Evolutionary conservation across 2,329 filamentous ascomycete species (phyloP), one percentile per base, ranked within the genome.

Genomic region (Pestalotiopsis sp.): DNA sequence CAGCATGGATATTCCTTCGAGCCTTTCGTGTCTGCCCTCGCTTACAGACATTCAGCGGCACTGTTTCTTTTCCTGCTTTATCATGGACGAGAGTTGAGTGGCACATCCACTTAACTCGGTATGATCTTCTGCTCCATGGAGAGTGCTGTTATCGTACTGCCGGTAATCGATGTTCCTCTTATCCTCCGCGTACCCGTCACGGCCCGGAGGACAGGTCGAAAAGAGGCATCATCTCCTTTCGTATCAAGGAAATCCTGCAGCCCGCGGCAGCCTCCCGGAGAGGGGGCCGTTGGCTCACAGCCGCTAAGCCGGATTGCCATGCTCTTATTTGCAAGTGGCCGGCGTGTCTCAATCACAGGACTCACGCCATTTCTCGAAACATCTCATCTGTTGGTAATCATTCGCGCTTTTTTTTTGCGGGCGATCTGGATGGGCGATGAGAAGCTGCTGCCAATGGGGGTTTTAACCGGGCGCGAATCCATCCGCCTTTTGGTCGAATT

Each of bases 1-100:
- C 24, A 35, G 26, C 58, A 66, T 66, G 65, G 65, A 66, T 66
- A 62, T 66, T 62, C 58, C 65, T 66, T 20, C 38, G 56, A 66
- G 38, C 14, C 56, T 14, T 58, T 61, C 6, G 30, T 52, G 6
- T 11, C 39, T 62, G 24, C 60, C 57, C 56, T 66, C 64, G 64
- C 64, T 66, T 66, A 66, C 22, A 58, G 39, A 39, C 52, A 24
- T 66, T 52, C 20, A 52, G 44, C 30, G 57, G 64, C 30, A 66
- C 39, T 30, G 64, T 30, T 20, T 44, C 22, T 48, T 57, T 35
- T 52, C 44, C 17, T 52, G 24, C 38, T 48, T 63, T 63, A 35
- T 65, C 35, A 56, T 26, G 20, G 26, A 62, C 59, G 9, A 35
- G 52, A 35, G 52, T 24, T 65, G 30, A 57, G 30, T 55, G 62